Conservation (phyloP, 1,139 yeast genomes). For the Suhomyces panamericanus region DNA sequence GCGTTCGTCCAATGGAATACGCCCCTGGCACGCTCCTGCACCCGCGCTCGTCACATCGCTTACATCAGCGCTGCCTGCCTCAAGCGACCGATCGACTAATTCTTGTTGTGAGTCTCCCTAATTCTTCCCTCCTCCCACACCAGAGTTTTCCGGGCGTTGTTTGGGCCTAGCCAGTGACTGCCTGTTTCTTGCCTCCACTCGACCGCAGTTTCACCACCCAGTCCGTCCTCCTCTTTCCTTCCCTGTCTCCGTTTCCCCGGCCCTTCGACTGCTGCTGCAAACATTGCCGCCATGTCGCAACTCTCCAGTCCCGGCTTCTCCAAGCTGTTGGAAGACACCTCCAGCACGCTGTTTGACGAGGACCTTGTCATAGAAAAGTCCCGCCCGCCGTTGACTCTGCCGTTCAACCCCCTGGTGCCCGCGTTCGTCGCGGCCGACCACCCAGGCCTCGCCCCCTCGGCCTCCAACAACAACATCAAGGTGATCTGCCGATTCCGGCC, state of each 20-base stretch:
- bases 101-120: not conserved
- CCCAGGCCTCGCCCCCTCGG: conserved; percentile 5
- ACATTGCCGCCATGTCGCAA: conserved; percentile 1
- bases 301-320: conserved; percentile 6
- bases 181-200: too few relatives aligned
- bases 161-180: not conserved
- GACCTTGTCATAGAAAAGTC: not conserved
- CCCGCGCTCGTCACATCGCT: too few relatives aligned
- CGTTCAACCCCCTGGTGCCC: conserved; percentile 8
- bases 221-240: not conserved
- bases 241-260: not conserved
- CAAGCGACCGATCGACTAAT: not conserved
- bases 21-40: too few relatives aligned
- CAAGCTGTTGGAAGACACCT: conserved; percentile 6
- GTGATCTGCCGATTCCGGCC: conserved; percentile 72
- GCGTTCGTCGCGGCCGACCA: conserved; percentile 8
- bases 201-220: not conserved
- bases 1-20: too few relatives aligned
- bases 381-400: conserved; percentile 3
- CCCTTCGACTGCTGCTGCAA: not conserved
- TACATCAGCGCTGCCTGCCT: too few relatives aligned
- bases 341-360: conserved; percentile 6
- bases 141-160: conserved; percentile 1
- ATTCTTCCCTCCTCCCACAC: not conserved
- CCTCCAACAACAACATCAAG: conserved; percentile 42